Percentiles rank a stretch among this genome's conserved stretches.
Evolutionary conservation across 2,329 filamentous ascomycete species (phyloP).

Genomic region (Penicillium verrucosum): DNA sequence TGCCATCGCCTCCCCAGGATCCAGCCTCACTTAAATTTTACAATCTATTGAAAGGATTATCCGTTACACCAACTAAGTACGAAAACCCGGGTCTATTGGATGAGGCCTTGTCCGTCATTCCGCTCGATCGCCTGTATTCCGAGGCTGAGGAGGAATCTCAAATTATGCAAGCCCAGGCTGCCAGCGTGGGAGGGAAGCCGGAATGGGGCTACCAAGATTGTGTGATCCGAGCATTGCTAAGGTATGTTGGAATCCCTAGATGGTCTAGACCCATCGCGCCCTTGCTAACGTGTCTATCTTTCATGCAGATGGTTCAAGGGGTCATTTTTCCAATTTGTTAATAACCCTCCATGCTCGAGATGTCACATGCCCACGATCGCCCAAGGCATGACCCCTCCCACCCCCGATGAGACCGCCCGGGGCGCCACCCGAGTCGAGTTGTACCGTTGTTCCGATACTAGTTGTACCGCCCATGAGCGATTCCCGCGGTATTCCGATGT

Average conservation of each 20-base stretch:
- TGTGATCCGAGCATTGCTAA: slow-evolving; percentile 80
- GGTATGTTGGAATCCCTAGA: slow-evolving; percentile 51
- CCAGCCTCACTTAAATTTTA: slow-evolving; percentile 69
- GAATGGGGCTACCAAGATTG: slow-evolving; percentile 99
- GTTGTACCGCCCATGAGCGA: slow-evolving; percentile 76
- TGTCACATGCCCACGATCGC: slow-evolving; percentile 81
- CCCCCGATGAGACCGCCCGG: slow-evolving; percentile 82
- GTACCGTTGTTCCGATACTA: slow-evolving; percentile 75
- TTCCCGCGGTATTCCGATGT: slow-evolving; percentile 95
- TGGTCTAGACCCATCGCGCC: slow-evolving; percentile 12
- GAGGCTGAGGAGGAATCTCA: slow-evolving; percentile 93
- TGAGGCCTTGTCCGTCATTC: slow-evolving; percentile 82
- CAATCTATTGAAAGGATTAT: slow-evolving; percentile 79
- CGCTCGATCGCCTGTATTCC: slow-evolving; percentile 84
- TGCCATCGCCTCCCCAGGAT: slow-evolving; percentile 74
- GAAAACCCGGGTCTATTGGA: slow-evolving; percentile 94
- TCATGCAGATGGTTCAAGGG: slow-evolving; percentile 81
- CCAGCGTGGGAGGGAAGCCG: slow-evolving; percentile 78
- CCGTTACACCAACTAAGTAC: slow-evolving; percentile 85
- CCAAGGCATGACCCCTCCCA: slow-evolving; percentile 77
- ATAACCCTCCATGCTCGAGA: slow-evolving; percentile 81
- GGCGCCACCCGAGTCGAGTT: slow-evolving; percentile 85
- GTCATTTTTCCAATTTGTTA: slow-evolving; percentile 93
- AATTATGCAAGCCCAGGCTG: slow-evolving; percentile 80
- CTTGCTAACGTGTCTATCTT: slow-evolving; percentile 13